These are phyloP conservation scores for Gracilaria vermiculophylla DNA, from an alignment of 23 red algal species.

Conservation along the genomic window DNA sequence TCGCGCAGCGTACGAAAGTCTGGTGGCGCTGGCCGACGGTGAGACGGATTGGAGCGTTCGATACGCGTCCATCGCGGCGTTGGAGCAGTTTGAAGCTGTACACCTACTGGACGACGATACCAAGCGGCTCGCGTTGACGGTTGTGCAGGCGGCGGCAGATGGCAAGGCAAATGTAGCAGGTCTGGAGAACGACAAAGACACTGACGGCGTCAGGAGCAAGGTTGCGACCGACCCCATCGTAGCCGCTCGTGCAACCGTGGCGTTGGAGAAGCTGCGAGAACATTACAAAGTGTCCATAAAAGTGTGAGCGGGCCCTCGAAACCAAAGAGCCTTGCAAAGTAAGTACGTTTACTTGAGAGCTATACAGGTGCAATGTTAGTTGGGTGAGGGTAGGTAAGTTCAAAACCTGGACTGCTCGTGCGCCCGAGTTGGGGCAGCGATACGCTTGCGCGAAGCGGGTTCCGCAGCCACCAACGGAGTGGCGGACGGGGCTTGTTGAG, in stretches of 20 bases:
- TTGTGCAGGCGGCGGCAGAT: neutral
- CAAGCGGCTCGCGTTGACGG: neutral
- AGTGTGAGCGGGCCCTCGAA: neutral
- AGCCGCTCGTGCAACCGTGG: slow-evolving; percentile 16
- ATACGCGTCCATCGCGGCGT: slow-evolving; percentile 71
- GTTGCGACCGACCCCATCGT: slow-evolving; percentile 7
- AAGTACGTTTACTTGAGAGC: neutral
- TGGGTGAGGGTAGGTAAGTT: neutral
- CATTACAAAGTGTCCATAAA: neutral
- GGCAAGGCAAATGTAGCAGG: neutral
- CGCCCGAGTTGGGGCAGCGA: neutral
- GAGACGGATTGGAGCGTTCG: slow-evolving; percentile 86
- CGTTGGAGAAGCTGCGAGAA: slow-evolving; percentile 11
- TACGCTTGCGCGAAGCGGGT: neutral
- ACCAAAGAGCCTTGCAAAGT: neutral
- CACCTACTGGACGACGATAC: neutral
- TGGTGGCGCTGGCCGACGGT: slow-evolving; percentile 35
- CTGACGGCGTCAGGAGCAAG: neutral
- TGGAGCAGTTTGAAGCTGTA: slow-evolving; percentile 49
- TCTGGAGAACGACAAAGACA: neutral
- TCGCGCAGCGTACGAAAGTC: neutral
- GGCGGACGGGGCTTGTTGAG: neutral
- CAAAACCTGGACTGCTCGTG: neutral
- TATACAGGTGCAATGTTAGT: neutral
- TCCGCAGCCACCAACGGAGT: slow-evolving; percentile 18